Base-by-base conservation (phyloP, 225 moss, liverwort and hornwort species). In the Anthoceros angustus region DNA sequence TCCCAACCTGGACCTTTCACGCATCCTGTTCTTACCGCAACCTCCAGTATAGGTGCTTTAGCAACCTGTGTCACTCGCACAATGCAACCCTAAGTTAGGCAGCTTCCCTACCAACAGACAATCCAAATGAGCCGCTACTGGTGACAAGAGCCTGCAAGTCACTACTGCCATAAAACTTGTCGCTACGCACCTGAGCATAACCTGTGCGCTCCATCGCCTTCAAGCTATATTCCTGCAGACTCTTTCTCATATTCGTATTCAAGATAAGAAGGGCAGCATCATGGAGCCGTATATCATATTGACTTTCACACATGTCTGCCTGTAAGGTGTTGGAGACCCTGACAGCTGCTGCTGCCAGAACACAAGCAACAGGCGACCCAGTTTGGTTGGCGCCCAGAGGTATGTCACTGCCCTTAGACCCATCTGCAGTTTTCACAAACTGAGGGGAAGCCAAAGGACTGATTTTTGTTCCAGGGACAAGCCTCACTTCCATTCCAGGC, bases 341-440 rank as follows among this genome's bases (percentile, higher is more conserved):
- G 67, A 98, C 78, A 72, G 91, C 95, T 70, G 95, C 88, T 71
- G 95, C 88, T 74, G 95, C 95, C 69, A 89, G 67, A 64, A 98
- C 86, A 80, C 88, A 98, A 48, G 95, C 95, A 46, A 98, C 95
- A 55, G 95, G 92, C 39, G 88, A 84, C 66, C 70, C 48, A 12
- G 75, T 26, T 65, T 77, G 77, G 39, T 75, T 73, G 45, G 81
- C 32, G 32, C 32, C 32, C 32, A 32, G 32, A 32, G 32, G 32
- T 4, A 32, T 32, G 32, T 32, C 32, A 32, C 32, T 32, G 32
- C 32, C 32, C 32, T 32, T 32, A 4, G 32, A 32, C 32, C 32
- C 32, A 32, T 32, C 32, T 32, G 32, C 32, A 32, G 32, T 32
- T 32, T 32, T 32, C 32, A 32, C 32, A 32, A 32, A 32, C 32